phyloP scores from a whole-genome alignment of 2,329 filamentous ascomycete species.

The Fusarium sp. region DNA sequence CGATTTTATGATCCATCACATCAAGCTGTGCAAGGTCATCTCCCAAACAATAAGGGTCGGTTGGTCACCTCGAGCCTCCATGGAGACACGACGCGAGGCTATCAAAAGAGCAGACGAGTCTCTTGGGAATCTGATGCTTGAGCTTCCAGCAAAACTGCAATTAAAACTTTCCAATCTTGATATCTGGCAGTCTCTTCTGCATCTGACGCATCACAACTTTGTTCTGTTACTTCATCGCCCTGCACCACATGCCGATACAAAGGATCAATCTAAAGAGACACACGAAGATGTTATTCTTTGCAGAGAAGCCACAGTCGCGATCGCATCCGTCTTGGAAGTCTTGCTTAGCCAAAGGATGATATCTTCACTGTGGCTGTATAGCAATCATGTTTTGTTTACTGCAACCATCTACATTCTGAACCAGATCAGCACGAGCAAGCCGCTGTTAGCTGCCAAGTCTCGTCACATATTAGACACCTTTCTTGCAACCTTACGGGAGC shows the following conservation, averaged over 20 bases:
- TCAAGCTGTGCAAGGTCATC: conserved; percentile 14
- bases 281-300: conserved; percentile 4
- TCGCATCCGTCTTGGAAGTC: conserved; percentile 12
- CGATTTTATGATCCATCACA: background rate
- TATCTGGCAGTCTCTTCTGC: conserved; percentile 6
- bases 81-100: background rate
- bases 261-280: rapidly evolving
- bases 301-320: conserved; percentile 9
- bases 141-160: background rate
- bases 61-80: conserved; percentile 2
- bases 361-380: conserved; percentile 15
- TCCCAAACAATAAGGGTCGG: conserved; percentile 4
- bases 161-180: background rate
- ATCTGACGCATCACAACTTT: conserved; percentile 6
- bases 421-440: background rate
- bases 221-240: conserved; percentile 8
- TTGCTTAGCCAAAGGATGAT: background rate
- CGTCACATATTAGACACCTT: background rate
- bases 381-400: conserved; percentile 15
- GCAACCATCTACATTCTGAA: conserved; percentile 18
- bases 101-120: conserved; percentile 4
- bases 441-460: conserved; percentile 4
- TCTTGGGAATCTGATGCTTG: background rate
- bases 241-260: background rate
- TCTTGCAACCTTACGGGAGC: background rate